These are phyloP conservation scores for Gracilaria vermiculophylla DNA, from an alignment of 23 red algal species.

Conservation along the genomic window DNA sequence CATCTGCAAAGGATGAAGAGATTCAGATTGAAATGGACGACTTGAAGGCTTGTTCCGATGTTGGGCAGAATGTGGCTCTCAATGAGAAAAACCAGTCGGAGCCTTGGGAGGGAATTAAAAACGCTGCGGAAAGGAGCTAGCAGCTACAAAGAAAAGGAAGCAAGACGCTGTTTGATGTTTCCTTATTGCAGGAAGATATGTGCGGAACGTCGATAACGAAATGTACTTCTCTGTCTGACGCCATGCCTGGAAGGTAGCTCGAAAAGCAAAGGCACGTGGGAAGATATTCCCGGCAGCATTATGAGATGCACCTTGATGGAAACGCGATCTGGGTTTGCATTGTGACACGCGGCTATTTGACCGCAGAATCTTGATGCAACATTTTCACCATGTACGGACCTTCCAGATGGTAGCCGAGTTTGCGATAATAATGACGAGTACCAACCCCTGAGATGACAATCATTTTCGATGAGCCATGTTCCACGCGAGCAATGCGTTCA, in stretches of 20 bases:
- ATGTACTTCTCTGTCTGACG: no score
- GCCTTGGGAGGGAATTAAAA: neutral
- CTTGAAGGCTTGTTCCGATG: neutral
- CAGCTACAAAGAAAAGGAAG: no score
- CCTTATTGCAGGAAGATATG: neutral
- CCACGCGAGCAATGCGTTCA: conserved; percentile 85
- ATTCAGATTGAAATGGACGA: neutral
- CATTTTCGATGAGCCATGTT: conserved; percentile 86
- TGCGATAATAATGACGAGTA: conserved; percentile 98
- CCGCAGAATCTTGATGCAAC: conserved; percentile 10
- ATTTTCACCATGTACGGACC: conserved; percentile 99
- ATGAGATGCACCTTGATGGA: no score
- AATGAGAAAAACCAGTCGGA: neutral
- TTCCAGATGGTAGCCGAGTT: conserved; percentile 91
- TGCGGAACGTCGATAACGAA: no score
- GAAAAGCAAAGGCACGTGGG: no score
- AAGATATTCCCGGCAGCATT: no score
- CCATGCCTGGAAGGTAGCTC: no score
- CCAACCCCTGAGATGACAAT: conserved; percentile 96
- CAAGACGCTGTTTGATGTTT: no score
- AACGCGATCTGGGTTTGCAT: no score
- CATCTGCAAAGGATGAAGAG: conserved; percentile 1
- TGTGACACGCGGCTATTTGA: neutral
- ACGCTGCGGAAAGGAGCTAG: neutral
- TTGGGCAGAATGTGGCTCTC: neutral